A percentile compares a stretch with the other conserved stretches of the same genome.
Conservation (phyloP, 2,329 filamentous ascomycete species). For the Pseudogymnoascus sp. region DNA sequence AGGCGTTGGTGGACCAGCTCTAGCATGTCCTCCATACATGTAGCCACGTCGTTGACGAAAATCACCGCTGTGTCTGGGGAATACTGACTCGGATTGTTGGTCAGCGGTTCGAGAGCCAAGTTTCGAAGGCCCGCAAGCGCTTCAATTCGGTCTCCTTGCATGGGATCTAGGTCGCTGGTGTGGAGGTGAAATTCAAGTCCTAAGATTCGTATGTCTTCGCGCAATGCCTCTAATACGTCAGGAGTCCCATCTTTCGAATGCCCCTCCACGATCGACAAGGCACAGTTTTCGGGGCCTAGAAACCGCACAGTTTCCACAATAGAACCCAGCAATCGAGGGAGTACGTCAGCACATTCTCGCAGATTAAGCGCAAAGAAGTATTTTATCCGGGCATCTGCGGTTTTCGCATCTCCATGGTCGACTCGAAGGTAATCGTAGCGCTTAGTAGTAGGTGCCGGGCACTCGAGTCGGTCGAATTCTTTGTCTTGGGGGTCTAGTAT, state of each 20-base stretch:
- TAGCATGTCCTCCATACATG: slow-evolving; percentile 49
- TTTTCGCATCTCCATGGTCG: background rate
- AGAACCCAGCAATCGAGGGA: slow-evolving; percentile 45
- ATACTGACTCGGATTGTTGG: slow-evolving; percentile 21
- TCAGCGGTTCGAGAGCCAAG: slow-evolving; percentile 42
- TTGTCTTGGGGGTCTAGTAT: slow-evolving; percentile 15
- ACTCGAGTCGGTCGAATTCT: slow-evolving; percentile 12
- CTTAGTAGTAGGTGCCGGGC: slow-evolving; percentile 6
- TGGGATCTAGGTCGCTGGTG: slow-evolving; percentile 38
- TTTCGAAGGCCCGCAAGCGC: slow-evolving; percentile 46
- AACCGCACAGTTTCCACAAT: slow-evolving; percentile 43
- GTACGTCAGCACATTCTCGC: slow-evolving; percentile 36
- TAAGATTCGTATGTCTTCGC: slow-evolving; percentile 32
- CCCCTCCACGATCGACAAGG: slow-evolving; percentile 49
- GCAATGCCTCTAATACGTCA: slow-evolving; percentile 40
- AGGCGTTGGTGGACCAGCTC: slow-evolving; percentile 46
- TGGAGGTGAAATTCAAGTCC: slow-evolving; percentile 37
- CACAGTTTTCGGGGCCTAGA: slow-evolving; percentile 44
- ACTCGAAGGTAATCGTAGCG: slow-evolving; percentile 15
- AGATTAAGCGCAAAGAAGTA: slow-evolving; percentile 50
- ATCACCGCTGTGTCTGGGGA: slow-evolving; percentile 38
- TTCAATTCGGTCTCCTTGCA: slow-evolving; percentile 37
- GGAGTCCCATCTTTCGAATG: slow-evolving; percentile 47
- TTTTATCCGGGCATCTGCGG: slow-evolving; percentile 22
- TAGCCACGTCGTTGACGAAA: slow-evolving; percentile 49